Percentiles rank a stretch among this genome's conserved stretches.
Evolutionary conservation across 129 eudicot genomes (phyloP).

Genomic region (Tagetes patula): DNA sequence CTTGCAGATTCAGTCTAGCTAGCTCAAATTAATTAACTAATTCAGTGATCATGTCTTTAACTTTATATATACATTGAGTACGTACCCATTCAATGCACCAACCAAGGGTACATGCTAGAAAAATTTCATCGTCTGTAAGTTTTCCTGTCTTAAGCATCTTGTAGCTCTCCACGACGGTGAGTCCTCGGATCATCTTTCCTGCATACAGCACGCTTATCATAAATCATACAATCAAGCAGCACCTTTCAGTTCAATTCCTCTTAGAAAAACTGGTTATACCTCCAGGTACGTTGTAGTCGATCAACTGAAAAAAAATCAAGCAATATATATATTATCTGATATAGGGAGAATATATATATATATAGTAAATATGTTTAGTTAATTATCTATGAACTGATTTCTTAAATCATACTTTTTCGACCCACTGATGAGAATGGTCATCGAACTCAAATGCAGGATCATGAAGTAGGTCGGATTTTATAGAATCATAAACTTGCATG

Average conservation of each 20-base stretch:
- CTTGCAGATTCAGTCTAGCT: too few relatives aligned
- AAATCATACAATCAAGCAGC: background rate
- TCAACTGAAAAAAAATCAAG: conserved; percentile 53
- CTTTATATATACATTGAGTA: too few relatives aligned
- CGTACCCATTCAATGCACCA: conserved; percentile 94
- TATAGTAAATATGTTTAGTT: too few relatives aligned
- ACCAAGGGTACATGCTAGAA: conserved; percentile 70
- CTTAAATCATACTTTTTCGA: too few relatives aligned
- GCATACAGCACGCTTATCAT: background rate
- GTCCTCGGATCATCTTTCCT: conserved; percentile 76
- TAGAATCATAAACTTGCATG: too few relatives aligned
- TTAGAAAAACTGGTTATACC: conserved; percentile 35
- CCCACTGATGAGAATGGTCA: too few relatives aligned
- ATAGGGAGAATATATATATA: too few relatives aligned
- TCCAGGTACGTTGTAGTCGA: conserved; percentile 80
- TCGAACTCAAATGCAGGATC: too few relatives aligned
- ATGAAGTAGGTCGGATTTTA: too few relatives aligned
- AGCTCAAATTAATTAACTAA: background rate
- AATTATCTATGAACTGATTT: too few relatives aligned
- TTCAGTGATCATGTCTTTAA: background rate
- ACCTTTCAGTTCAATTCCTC: background rate
- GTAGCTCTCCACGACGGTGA: conserved; percentile 74
- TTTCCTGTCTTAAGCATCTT: conserved; percentile 58
- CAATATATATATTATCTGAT: too few relatives aligned
- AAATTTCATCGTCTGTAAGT: conserved; percentile 53